phyloP scores from a whole-genome alignment of 2,329 filamentous ascomycete genomes.

The Microascus cirrosus region DNA sequence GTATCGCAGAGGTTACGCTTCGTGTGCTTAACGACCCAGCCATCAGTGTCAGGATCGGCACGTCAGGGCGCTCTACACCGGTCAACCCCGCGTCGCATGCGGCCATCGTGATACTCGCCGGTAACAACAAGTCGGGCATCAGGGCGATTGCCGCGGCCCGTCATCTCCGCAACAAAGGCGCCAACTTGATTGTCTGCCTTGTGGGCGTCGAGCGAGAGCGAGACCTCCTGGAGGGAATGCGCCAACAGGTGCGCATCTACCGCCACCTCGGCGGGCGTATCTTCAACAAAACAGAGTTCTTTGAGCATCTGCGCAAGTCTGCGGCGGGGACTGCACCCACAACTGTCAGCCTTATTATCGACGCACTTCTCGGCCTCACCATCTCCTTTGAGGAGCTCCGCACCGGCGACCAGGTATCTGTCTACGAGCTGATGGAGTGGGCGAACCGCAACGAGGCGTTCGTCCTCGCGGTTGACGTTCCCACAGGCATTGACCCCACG shows the following conservation, averaged over 20 bases:
- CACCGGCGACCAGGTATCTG: conserved; percentile 69
- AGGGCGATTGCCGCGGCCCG: conserved; percentile 76
- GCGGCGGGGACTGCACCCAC: conserved; percentile 34
- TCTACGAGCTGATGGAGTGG: conserved; percentile 88
- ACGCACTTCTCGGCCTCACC: conserved; percentile 78
- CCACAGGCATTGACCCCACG: conserved; percentile 75
- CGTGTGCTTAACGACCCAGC: conserved; percentile 53
- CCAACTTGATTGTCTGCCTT: conserved; percentile 72
- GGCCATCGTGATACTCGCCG: conserved; percentile 67
- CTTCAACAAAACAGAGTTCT: conserved; percentile 47
- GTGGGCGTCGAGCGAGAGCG: conserved; percentile 75
- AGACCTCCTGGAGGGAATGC: conserved; percentile 69
- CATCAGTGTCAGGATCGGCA: conserved; percentile 41
- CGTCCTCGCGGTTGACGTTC: conserved; percentile 80
- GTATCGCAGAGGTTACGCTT: conserved; percentile 76
- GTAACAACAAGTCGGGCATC: conserved; percentile 86
- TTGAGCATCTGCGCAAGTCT: conserved; percentile 44
- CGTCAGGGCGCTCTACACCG: conserved; percentile 17
- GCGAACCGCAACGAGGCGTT: conserved; percentile 77
- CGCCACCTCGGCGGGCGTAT: conserved; percentile 72
- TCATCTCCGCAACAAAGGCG: conserved; percentile 73
- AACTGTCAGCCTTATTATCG: conserved; percentile 70
- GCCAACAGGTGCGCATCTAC: conserved; percentile 74
- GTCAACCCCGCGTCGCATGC: conserved; percentile 17
- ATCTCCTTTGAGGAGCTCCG: conserved; percentile 82